These are phyloP conservation scores for Ampelomyces quisqualis DNA, from an alignment of 2,329 filamentous ascomycete genomes.

Conservation along the genomic window DNA sequence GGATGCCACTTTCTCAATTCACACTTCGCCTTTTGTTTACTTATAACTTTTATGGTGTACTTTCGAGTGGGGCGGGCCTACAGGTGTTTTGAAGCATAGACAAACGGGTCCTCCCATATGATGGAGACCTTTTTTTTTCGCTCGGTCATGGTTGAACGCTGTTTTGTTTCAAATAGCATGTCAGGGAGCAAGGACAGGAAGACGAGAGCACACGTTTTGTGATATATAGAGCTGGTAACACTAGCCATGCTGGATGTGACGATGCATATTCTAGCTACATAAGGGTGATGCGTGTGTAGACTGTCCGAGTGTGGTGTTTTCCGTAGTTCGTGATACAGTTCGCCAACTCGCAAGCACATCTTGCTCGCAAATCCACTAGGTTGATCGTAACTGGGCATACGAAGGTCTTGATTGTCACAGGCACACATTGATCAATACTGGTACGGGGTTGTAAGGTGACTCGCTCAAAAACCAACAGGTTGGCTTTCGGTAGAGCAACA, in stretches of 20 bases:
- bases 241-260: constrained; percentile 20
- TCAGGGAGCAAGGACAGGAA: constrained; percentile 31
- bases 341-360: too few relatives aligned
- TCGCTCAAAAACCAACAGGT: too few relatives aligned
- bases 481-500: too few relatives aligned
- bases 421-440: too few relatives aligned
- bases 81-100: constrained; percentile 39
- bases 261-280: constrained; percentile 33
- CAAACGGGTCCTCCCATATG: constrained; percentile 29
- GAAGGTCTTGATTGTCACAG: too few relatives aligned
- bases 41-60: constrained; percentile 24
- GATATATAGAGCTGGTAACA: constrained; percentile 33
- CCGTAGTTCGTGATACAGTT: too few relatives aligned
- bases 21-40: constrained; percentile 33
- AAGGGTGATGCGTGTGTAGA: constrained; percentile 38
- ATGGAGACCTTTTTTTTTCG: constrained; percentile 15
- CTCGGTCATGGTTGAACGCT: constrained; percentile 14
- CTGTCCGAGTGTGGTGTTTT: too few relatives aligned
- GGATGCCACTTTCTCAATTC: constrained; percentile 8
- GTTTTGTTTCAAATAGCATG: constrained; percentile 22
- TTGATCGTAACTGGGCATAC: too few relatives aligned
- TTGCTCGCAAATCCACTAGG: too few relatives aligned
- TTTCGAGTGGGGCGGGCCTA: constrained; percentile 22
- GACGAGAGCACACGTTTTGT: constrained; percentile 34
- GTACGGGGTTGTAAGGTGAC: too few relatives aligned